Percentiles rank a stretch among this genome's conserved stretches.
Evolutionary conservation across 495 filamentous ascomycete genomes (phyloP).

Genomic region (Penicillium coprophilum): DNA sequence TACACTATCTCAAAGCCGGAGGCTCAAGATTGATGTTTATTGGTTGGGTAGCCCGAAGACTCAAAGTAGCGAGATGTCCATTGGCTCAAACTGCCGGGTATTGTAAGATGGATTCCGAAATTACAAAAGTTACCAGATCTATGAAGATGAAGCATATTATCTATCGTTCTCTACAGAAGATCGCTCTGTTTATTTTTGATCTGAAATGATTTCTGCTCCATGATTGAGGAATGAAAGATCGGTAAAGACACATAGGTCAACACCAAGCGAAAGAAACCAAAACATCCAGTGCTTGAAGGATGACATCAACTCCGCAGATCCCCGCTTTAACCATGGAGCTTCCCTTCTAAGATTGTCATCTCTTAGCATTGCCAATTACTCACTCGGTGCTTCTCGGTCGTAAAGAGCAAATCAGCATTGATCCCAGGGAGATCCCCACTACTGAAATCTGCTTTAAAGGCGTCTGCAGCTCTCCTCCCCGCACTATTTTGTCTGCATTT

Average conservation of each 20-base stretch:
- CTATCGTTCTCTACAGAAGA: background rate
- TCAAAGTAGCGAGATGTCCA: background rate
- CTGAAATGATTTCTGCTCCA: no score
- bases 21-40: background rate
- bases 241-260: no score
- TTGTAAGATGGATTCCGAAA: background rate
- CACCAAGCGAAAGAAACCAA: background rate
- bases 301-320: conserved; percentile 26
- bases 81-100: conserved; percentile 6
- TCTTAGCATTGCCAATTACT: conserved; percentile 7
- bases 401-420: conserved; percentile 31
- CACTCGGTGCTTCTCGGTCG: conserved; percentile 31
- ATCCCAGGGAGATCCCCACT: conserved; percentile 17
- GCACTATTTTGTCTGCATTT: conserved; percentile 9
- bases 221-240: no score
- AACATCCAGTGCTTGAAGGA: no score
- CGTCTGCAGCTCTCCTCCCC: conserved; percentile 21
- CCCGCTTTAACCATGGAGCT: conserved; percentile 27
- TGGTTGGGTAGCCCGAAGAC: conserved; percentile 2
- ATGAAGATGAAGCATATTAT: background rate
- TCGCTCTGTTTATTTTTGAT: background rate
- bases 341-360: conserved; percentile 24
- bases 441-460: conserved; percentile 13
- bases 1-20: conserved; percentile 17
- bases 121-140: background rate